These are phyloP conservation scores for Abrus pulchellus DNA, from an alignment of 306 rosid genomes.

Conservation along the genomic window DNA sequence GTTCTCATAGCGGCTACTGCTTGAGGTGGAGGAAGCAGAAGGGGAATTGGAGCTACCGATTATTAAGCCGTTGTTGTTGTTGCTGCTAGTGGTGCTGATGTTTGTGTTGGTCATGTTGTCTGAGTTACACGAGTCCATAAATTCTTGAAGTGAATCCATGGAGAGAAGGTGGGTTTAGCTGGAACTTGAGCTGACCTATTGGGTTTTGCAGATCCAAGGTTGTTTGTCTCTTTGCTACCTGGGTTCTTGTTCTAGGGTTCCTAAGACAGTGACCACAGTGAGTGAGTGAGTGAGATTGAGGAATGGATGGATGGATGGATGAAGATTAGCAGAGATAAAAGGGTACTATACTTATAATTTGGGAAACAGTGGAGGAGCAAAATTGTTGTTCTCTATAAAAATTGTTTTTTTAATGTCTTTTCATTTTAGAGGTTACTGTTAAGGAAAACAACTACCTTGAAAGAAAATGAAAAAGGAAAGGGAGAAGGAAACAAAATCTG, in stretches of 20 bases:
- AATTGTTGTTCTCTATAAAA: background rate
- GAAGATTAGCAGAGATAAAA: slow-evolving; percentile 33
- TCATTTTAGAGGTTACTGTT: slow-evolving; percentile 51
- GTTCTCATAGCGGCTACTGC: slow-evolving; percentile 91
- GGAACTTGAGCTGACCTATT: background rate
- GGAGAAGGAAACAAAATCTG: slow-evolving; percentile 49
- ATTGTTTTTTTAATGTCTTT: slow-evolving; percentile 20
- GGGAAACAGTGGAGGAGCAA: slow-evolving; percentile 39
- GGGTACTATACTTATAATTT: slow-evolving; percentile 54
- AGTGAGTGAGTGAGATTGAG: slow-evolving; percentile 40
- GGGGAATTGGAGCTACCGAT: slow-evolving; percentile 55
- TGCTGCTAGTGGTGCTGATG: slow-evolving; percentile 15
- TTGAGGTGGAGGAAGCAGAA: slow-evolving; percentile 50
- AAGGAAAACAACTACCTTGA: slow-evolving; percentile 55
- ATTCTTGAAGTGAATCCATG: slow-evolving; percentile 83
- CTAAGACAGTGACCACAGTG: slow-evolving; percentile 46
- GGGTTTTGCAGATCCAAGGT: slow-evolving; percentile 49
- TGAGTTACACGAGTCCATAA: slow-evolving; percentile 66
- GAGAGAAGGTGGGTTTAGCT: background rate
- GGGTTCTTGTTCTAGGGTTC: slow-evolving; percentile 60
- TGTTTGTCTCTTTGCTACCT: slow-evolving; percentile 39
- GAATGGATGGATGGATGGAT: slow-evolving; percentile 1
- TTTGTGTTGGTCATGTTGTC: slow-evolving; percentile 28
- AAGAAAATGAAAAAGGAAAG: slow-evolving; percentile 42
- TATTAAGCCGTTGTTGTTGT: slow-evolving; percentile 38